Evolutionary conservation across 345 rosid species (phyloP).

Genomic region (Psidium guajava): DNA sequence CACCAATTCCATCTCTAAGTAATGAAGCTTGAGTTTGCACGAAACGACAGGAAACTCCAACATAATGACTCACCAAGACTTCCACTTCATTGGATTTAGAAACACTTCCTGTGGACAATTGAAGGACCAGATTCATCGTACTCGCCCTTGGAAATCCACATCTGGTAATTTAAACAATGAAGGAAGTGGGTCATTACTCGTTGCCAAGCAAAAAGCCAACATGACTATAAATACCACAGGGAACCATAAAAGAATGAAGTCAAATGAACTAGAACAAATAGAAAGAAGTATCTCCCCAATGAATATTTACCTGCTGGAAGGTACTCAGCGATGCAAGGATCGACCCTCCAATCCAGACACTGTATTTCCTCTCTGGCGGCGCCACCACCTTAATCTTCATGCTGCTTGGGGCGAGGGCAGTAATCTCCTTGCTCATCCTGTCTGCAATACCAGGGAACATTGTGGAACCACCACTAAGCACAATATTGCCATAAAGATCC

Average conservation of each 20-base stretch:
- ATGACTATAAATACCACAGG: background rate
- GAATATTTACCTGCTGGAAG: slow-evolving; percentile 5
- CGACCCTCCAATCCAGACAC: slow-evolving; percentile 58
- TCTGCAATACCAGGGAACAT: slow-evolving; percentile 52
- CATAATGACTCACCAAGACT: slow-evolving; percentile 31
- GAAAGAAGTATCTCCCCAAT: too few relatives aligned
- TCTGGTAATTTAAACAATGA: slow-evolving; percentile 11
- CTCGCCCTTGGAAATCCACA: slow-evolving; percentile 65
- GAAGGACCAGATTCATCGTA: slow-evolving; percentile 60
- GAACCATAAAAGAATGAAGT: too few relatives aligned
- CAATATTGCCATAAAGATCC: slow-evolving; percentile 48
- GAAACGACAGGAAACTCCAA: background rate
- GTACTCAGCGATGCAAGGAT: slow-evolving; percentile 8
- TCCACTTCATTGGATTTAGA: slow-evolving; percentile 19
- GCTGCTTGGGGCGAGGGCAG: slow-evolving; percentile 55
- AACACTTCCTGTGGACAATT: slow-evolving; percentile 65
- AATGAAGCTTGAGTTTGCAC: background rate
- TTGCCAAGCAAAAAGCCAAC: background rate
- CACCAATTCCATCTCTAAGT: background rate
- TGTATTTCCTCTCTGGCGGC: slow-evolving; percentile 48
- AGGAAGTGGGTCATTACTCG: background rate
- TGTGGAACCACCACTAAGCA: slow-evolving; percentile 49
- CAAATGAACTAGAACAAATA: background rate
- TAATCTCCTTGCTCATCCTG: slow-evolving; percentile 48
- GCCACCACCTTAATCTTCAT: slow-evolving; percentile 49